phyloP scores from a whole-genome alignment of 176 grass and related monocot genomes.

The Juncus inflexus region DNA sequence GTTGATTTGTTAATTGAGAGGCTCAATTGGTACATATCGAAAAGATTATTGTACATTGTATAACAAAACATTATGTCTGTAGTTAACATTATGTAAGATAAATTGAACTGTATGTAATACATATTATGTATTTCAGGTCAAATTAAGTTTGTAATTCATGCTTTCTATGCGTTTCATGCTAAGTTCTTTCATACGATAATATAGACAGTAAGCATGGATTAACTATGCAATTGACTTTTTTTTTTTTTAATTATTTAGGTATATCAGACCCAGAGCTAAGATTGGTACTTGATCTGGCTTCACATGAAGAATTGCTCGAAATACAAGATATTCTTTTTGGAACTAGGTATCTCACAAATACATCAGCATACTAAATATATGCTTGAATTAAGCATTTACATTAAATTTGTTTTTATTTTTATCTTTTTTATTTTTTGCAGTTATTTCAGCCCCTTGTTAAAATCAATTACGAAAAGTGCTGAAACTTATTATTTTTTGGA shows the following conservation, averaged over 20 bases:
- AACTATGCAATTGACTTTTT: neutral
- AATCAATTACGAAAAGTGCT: constrained; percentile 65
- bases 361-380: too few species aligned
- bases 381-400: too few species aligned
- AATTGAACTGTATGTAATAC: neutral
- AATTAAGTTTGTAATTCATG: too few species aligned
- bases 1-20: too few species aligned
- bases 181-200: neutral
- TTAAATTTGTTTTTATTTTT: too few species aligned
- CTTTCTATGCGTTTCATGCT: neutral
- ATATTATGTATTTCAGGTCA: too few species aligned
- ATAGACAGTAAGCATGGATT: neutral
- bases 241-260: constrained; percentile 28
- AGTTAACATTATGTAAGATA: constrained; percentile 2
- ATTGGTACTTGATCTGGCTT: constrained; percentile 80
- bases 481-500: constrained; percentile 34
- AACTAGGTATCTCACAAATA: constrained; percentile 44
- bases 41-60: too few species aligned
- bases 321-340: constrained; percentile 79
- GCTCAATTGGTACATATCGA: too few species aligned
- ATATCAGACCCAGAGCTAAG: constrained; percentile 82
- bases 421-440: constrained; percentile 33
- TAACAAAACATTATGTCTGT: constrained; percentile 1
- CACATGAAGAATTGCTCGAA: constrained; percentile 70
- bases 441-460: constrained; percentile 90